Base-by-base conservation (phyloP, 257 asterid species). In the Voacanga thouarsii region DNA sequence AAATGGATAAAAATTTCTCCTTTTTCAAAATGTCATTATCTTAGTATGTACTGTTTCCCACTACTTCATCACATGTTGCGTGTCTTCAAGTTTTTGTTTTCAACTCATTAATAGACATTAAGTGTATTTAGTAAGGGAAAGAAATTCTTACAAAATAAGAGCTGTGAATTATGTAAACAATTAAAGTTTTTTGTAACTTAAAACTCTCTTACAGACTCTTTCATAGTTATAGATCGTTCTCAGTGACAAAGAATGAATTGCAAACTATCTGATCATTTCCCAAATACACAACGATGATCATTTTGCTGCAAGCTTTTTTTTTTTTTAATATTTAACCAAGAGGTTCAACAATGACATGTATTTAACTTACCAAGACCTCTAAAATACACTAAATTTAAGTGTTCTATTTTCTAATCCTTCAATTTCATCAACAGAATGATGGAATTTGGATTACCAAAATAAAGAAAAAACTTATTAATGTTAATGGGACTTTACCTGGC, bases 401-500 rank as follows among this genome's bases (percentile, higher is more conserved):
- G 23, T 43, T 41, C 53, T 18, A 26, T 30, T 11, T 57, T 24
- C 49, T 5, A 37, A 74, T 23, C 69, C 47, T 12, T 41, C 14
- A 57, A 15, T 11, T n/a, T 56, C 43, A 8, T 39, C 18, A 6
- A 33, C 15, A 24, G 11, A 45, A 44, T 37, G 11, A 53, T 15
- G 12, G 4, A 14, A 19, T 0, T 12, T 8, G 14, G 12, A 47
- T 23, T 24, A 24, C 57, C 75, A 49, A 1, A 71, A 7, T 2
- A 39, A 71, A 71, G 75, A n/a, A 6, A 45, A 50, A 71, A 49
- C 59, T 30, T 69, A 1, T 3, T 7, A 39, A 69, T 69, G 8
- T 68, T 21, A 68, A 53, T 26, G 30, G 28, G 59, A 53, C 8
- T 30, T 24, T 81, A 94, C 98, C 98, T 82, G 98, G 98, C 90